Conservation (phyloP, 2,329 filamentous ascomycete genomes). For the Verticillium zaregamsianum region DNA sequence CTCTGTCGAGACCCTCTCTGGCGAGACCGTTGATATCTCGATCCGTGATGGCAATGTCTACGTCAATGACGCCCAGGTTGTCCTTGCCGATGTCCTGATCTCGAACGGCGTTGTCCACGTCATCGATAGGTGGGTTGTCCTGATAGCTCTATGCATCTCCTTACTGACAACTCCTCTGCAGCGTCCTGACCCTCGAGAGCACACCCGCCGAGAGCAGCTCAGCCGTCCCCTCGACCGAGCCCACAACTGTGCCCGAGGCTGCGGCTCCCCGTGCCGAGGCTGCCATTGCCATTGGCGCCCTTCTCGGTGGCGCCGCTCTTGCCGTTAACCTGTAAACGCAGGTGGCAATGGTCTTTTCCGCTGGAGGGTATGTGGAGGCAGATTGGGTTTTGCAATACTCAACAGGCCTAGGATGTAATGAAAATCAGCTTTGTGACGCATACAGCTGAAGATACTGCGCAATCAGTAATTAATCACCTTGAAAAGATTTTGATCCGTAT, state of each 20-base stretch:
- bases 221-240: constrained; percentile 36
- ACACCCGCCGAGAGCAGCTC: constrained; percentile 34
- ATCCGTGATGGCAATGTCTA: constrained; percentile 3
- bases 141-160: not conserved
- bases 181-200: constrained; percentile 54
- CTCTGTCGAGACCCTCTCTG: constrained; percentile 7
- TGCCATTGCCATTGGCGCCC: constrained; percentile 37
- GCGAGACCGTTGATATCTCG: constrained; percentile 32
- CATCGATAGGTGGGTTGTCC: constrained; percentile 45
- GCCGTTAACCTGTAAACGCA: constrained; percentile 12
- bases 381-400: not conserved
- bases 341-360: not conserved
- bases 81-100: constrained; percentile 42
- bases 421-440: too few species aligned
- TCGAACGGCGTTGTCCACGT: constrained; percentile 54
- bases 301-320: constrained; percentile 39
- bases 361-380: not conserved
- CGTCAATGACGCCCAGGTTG: constrained; percentile 33
- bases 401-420: not conserved
- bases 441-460: too few species aligned
- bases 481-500: too few species aligned
- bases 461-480: too few species aligned
- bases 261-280: constrained; percentile 26
- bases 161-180: constrained; percentile 13
- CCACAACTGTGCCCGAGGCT: constrained; percentile 24